Evolutionary conservation across 352 stramenopile species (phyloP), one percentile per base, ranked within the genome.

Genomic region (Globisporangium rhizosaccharum): DNA sequence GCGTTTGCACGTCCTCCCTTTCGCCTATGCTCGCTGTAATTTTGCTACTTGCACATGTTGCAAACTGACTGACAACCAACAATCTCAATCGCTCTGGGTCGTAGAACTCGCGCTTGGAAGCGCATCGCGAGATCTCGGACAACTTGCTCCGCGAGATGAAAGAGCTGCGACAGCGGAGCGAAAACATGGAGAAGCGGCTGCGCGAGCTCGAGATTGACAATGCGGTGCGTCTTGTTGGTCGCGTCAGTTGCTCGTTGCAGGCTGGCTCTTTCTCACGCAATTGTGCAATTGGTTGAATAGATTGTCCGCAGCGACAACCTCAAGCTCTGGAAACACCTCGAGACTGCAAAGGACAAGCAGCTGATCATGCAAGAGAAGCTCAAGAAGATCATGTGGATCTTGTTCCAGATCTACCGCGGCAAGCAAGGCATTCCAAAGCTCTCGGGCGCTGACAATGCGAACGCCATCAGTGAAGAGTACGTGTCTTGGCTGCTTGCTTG

Each of bases 321-420:
- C 36, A 95, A 93, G 72, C 59, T 95, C 57, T 95, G 86, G 86
- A 95, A 95, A 54, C 82, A 93, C 51, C 58, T 94, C 17, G 84
- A 92, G 60, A 65, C 76, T 0, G 80, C 86, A 42, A 93, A 95
- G 62, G 84, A 95, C 65, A 93, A 94, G 56, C 86, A 95, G 66
- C 57, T 94, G 63, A 75, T 94, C 44, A 95, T 95, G 86, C 84
- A 95, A 57, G 84, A 92, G 57, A 95, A 95, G 65, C 90, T 95
- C 70, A 93, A 95, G 71, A 95, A 95, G 71, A 95, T 95, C 58
- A 89, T 95, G 79, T 95, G 84, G 84, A 90, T 95, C 30, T 57
- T 95, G 48, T 95, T 90, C 60, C 84, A 95, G 68, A 94, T 95
- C 66, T 94, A 94, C 66, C 83, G 85, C 9, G 80, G 82, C 59